Evolutionary conservation across 2,329 filamentous ascomycete species (phyloP), one percentile per base, ranked within the genome.

Genomic region (Neoscytalidium dimidiatum): DNA sequence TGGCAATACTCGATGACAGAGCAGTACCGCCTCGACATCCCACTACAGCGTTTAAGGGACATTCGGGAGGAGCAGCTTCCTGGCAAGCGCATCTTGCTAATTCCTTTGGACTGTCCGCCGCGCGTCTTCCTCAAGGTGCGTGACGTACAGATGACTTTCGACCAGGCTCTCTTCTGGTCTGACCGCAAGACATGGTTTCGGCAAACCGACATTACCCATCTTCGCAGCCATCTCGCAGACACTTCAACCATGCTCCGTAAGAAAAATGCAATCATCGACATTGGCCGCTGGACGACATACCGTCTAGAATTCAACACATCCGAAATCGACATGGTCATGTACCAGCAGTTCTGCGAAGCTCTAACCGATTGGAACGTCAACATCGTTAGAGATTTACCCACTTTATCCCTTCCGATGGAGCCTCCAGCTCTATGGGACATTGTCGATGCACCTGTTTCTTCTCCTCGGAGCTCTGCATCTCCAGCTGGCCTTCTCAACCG

Each of bases 361-460:
- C 80, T 97, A 0, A 79, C 81, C 11, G 91, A 96, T 68, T 90
- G 90, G 78, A 96, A 96, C 66, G 82, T 97, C 56, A 72, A 78
- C 0, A 78, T 89, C 17, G 72, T 82, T 33, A 65, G 77, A 19
- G 71, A 75, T 21, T 71, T 77, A 8, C 70, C 76, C 0, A 85
- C 91, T 64, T 70, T 70, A 1, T 72, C 82, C 28, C 72, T 73
- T 26, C 28, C 65, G 1, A 68, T 67, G 29, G 29, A 33, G 0
- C 29, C 64, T 1, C 65, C 70, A 64, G 60, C 68, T 23, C 66
- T 78, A 5, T 72, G 69, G 67, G 66, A 66, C 2, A 61, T 76
- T 1, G 62, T 78, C 17, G 71, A 74, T 35, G 23, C 23, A 8
- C 44, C 46, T 3, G 5, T 43, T 13, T 19, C 26, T 38, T 49